Evolutionary conservation across 2,329 filamentous ascomycete genomes (phyloP), one percentile per base, ranked within the genome.

Genomic region (Hymenoscyphus scutula): DNA sequence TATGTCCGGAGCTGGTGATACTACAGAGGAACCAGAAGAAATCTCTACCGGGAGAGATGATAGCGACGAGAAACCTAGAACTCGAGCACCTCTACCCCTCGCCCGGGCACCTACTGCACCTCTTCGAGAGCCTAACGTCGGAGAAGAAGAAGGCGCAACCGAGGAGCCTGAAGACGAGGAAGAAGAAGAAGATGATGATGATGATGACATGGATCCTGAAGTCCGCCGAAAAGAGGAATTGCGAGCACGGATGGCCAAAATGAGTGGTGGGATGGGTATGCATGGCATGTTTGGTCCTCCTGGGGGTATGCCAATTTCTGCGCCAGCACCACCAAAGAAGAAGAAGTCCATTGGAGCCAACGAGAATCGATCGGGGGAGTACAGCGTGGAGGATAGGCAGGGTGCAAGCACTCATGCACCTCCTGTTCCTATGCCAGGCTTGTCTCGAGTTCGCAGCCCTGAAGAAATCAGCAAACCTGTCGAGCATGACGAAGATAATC

Each of bases 181-280:
- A 8, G 79, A 78, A 17, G 84, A 82, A 10, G 85, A 85, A 4
- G 84, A 83, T 11, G 85, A 85, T 2, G 86, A 86, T 23, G 89
- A 92, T 34, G 91, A 93, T 56, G 91, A 96, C 17, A 81, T 96
- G 58, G 93, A 98, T 71, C 92, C 92, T 0, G 95, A 99, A 75
- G 82, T 91, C 25, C 88, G 86, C 68, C 89, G 93, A 59, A 90
- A 89, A 74, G 88, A 97, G 77, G 94, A 97, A 74, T 81, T 99
- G 34, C 87, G 95, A 64, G 92, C 95, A 65, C 87, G 95, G 70
- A 99, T 99, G 92, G 95, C 95, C 54, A 97, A 97, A 78, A 95
- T 99, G 89, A 96, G 94, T 69, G 94, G 94, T 61, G 94, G 94
- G 25, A 97, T 97, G 91, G 92, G 92, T 55, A 96, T 98, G 89